Evolutionary conservation across 139 green algal species (phyloP).

Genomic region (Mychonastes homosphaera): DNA sequence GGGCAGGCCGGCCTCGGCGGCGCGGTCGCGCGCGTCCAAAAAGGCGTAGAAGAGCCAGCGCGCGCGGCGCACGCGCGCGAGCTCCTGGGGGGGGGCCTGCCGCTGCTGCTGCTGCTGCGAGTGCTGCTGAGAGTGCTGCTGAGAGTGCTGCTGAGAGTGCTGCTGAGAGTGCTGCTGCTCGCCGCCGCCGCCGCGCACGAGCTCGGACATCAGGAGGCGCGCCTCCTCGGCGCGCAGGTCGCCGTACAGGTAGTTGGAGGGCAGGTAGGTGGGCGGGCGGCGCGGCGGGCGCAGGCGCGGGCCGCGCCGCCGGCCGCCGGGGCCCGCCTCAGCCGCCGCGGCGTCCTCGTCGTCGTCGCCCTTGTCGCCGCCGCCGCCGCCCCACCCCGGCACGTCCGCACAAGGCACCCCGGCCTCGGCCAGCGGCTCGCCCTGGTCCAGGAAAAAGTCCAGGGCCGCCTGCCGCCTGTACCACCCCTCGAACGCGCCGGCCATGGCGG

Average conservation of each 20-base stretch:
- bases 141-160: no score
- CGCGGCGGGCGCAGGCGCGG: not conserved
- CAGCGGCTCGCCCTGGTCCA: constrained; percentile 1
- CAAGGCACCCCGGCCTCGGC: no score
- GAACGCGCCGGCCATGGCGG: not conserved
- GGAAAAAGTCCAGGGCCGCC: constrained; percentile 2
- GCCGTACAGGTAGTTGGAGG: constrained; percentile 13
- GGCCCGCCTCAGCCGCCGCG: not conserved
- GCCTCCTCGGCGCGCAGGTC: constrained; percentile 12
- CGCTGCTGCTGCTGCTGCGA: no score
- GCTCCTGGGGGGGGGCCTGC: not conserved
- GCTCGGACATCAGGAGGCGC: constrained; percentile 3
- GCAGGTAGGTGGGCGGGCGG: not conserved
- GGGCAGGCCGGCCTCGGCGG: not conserved
- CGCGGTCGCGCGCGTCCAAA: not conserved
- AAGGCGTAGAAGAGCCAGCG: constrained; percentile 22
- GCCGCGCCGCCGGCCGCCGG: no score
- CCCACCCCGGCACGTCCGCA: constrained; percentile 7
- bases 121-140: no score
- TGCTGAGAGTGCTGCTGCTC: no score
- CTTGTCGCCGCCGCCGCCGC: not conserved
- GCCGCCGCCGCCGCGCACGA: not conserved
- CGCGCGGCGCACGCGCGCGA: constrained; percentile 7
- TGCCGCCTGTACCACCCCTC: constrained; percentile 12
- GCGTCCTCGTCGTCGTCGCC: not conserved